Percentiles rank a stretch among this genome's conserved stretches.
Conservation (phyloP, 768 basidiomycete species). For the Kwoniella bestiolae region DNA sequence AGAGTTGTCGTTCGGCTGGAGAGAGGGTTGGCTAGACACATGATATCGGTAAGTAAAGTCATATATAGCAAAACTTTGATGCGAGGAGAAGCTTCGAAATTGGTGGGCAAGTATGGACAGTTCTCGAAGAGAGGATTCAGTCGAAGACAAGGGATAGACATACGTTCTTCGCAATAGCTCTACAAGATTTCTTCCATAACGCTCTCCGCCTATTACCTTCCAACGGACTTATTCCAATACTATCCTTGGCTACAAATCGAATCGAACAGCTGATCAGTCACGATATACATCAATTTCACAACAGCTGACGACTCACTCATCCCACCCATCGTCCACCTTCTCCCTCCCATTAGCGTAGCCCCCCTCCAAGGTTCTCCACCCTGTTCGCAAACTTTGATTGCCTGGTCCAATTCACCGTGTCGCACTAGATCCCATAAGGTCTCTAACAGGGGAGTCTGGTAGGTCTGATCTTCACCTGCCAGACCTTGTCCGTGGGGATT, state of each 20-base stretch:
- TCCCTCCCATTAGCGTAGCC: conserved; percentile 81
- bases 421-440: conserved; percentile 80
- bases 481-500: conserved; percentile 47
- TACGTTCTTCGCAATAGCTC: conserved; percentile 76
- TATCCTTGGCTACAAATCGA: conserved; percentile 16
- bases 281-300: no score
- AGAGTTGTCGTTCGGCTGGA: conserved; percentile 78
- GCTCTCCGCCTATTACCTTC: conserved; percentile 74
- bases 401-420: conserved; percentile 81
- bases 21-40: conserved; percentile 69
- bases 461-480: conserved; percentile 64
- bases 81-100: no score
- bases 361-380: conserved; percentile 92
- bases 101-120: no score
- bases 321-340: conserved; percentile 62
- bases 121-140: no score
- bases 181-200: conserved; percentile 87
- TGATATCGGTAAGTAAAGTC: no score
- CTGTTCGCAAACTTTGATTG: conserved; percentile 76
- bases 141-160: conserved; percentile 53
- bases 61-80: no score
- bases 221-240: conserved; percentile 22
- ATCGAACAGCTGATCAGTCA: background rate
- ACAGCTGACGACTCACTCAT: conserved; percentile 47
- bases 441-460: conserved; percentile 76